Evolutionary conservation across 2,329 filamentous ascomycete genomes (phyloP).

Genomic region (Exophiala calicioides): DNA sequence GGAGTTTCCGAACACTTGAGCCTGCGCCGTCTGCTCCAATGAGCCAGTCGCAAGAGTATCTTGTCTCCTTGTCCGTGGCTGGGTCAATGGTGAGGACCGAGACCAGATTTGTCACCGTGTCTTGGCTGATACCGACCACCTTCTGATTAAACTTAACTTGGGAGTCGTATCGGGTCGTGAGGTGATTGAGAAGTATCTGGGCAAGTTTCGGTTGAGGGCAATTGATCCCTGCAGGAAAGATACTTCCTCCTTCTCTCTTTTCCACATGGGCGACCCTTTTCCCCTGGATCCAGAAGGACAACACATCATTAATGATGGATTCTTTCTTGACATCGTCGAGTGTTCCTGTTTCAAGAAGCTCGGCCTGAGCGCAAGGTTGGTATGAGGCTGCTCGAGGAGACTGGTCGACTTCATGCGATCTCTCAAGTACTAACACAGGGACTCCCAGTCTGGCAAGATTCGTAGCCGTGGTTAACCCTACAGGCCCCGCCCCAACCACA

Average conservation of each 20-base stretch:
- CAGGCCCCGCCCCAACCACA: slow-evolving; percentile 23
- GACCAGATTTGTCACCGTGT: slow-evolving; percentile 10
- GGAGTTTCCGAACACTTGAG: slow-evolving; percentile 23
- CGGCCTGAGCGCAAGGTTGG: slow-evolving; percentile 25
- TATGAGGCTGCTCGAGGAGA: slow-evolving; percentile 25
- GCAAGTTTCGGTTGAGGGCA: slow-evolving; percentile 23
- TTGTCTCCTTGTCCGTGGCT: slow-evolving; percentile 14
- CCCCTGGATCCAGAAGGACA: slow-evolving; percentile 23
- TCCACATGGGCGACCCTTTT: slow-evolving; percentile 23
- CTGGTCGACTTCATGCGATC: slow-evolving; percentile 22
- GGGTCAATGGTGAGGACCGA: slow-evolving; percentile 15
- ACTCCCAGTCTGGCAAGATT: slow-evolving; percentile 23
- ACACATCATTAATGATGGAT: slow-evolving; percentile 24
- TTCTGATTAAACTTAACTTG: slow-evolving; percentile 23
- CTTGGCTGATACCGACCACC: slow-evolving; percentile 16
- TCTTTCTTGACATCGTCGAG: slow-evolving; percentile 23
- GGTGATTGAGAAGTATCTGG: slow-evolving; percentile 17
- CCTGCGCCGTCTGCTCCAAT: slow-evolving; percentile 22
- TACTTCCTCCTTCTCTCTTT: slow-evolving; percentile 43
- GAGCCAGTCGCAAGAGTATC: slow-evolving; percentile 23
- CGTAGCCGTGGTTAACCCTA: slow-evolving; percentile 21
- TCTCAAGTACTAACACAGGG: slow-evolving; percentile 21
- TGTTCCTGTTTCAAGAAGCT: slow-evolving; percentile 23
- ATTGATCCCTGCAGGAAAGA: slow-evolving; percentile 44
- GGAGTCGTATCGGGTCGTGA: slow-evolving; percentile 20